Percentiles rank a stretch among this genome's conserved stretches.
phyloP scores from a whole-genome alignment of 495 filamentous ascomycete genomes.

The Penicillium odoratum region DNA sequence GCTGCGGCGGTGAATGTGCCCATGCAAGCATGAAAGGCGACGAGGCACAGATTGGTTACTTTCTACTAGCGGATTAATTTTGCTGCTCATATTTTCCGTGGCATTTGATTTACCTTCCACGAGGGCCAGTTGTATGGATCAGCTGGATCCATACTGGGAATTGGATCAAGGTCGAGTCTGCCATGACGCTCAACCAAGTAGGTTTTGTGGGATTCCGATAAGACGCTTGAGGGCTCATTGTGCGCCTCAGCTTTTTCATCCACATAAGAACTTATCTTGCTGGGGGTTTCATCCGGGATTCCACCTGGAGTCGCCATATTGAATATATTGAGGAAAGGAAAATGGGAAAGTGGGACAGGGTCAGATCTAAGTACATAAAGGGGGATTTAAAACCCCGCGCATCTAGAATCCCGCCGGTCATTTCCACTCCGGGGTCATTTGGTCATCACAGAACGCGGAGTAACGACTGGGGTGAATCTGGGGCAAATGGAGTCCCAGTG shows the following conservation, averaged over 20 bases:
- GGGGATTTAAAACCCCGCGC: constrained; percentile 3
- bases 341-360: not conserved
- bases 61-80: constrained; percentile 38
- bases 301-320: not conserved
- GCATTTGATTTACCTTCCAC: constrained; percentile 45
- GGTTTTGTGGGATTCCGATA: constrained; percentile 40
- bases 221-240: constrained; percentile 15
- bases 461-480: not conserved
- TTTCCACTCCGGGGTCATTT: constrained; percentile 9
- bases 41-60: constrained; percentile 51
- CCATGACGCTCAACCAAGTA: constrained; percentile 55
- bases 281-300: not conserved
- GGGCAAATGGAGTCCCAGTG: not conserved
- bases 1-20: constrained; percentile 55
- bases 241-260: constrained; percentile 27
- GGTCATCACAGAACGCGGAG: not conserved
- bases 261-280: constrained; percentile 20
- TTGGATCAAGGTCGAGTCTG: constrained; percentile 51
- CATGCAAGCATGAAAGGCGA: constrained; percentile 58
- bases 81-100: not conserved
- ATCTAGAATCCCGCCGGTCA: not conserved
- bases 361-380: not conserved
- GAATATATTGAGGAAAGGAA: not conserved
- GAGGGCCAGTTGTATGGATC: constrained; percentile 57
- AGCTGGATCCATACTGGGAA: constrained; percentile 48